Base-by-base conservation (phyloP, 1,284 basidiomycete genomes). In the Ustilago hordei region DNA sequence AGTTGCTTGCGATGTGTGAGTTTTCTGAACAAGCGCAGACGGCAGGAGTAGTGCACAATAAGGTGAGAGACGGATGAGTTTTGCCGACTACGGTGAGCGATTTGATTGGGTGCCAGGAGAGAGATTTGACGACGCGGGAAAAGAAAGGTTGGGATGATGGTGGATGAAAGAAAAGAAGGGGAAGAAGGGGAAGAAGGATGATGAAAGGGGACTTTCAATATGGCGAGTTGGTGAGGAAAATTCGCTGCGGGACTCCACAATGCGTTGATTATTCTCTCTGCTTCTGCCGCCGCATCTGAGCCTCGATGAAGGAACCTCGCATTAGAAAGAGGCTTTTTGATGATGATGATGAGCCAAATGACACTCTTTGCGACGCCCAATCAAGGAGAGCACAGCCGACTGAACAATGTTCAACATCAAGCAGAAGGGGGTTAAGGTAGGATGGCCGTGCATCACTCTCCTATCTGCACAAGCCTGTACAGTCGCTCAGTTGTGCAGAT, bases 121-220 rank as follows among this genome's bases (percentile, higher is more conserved):
- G 39, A 28, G 23, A 28, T 41, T 41, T 41, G 39, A 41, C 39
- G 39, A 50, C 48, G n/a, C 39, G 41, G 34, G 57, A 36, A 43
- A 34, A 28, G 45, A 35, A 54, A 19, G 35, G n/a, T 12, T 36
- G 53, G 48, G 34, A 54, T 52, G 64, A 41, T 66, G 64, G 64
- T 66, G 58, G 58, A 43, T 32, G 45, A 47, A 58, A 60, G 23
- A 13, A 12, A 60, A 60, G 53, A 19, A 8, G 57, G 9, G 36
- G 45, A 28, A 23, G 23, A n/a, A n/a, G n/a, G n/a, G n/a, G n/a
- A 60, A 60, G 53, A 23, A 28, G 13, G 32, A 43, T 36, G 31
- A 50, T 50, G 23, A 32, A 50, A 50, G 31, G 48, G 48, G 31
- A 31, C 31, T 7, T 31, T 15, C 4, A 39, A 23, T 23, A 23